Evolutionary conservation across 352 stramenopile species (phyloP), one percentile per base, ranked within the genome.

Genomic region (Phytophthora gonapodyides): DNA sequence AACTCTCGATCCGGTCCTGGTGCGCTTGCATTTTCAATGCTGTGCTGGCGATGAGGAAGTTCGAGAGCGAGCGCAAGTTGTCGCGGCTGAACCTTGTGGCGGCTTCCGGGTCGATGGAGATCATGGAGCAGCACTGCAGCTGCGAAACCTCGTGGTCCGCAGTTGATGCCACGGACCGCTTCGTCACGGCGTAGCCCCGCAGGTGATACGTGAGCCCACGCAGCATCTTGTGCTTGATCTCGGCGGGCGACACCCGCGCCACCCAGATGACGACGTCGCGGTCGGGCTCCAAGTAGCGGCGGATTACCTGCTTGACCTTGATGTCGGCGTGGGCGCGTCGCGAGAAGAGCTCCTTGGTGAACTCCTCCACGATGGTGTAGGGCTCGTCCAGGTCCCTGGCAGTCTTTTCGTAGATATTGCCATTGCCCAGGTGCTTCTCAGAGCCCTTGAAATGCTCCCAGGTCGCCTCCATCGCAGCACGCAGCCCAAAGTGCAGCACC

Each of bases 1-100:
- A 44, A 34, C 71, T 81, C 33, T 83, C 75, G 13, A 83, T 79
- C 41, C 69, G 66, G 15, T 83, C 61, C 37, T 75, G 69, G 40
- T 60, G 71, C 19, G 57, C 51, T 19, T 65, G 68, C 34, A 80
- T 61, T 10, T 64, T 80, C 13, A 62, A 61, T 5, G 67, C 58
- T 16, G 60, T 64, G 24, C 61, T 63, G 34, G 64, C 69, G 21
- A 83, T 67, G 31, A 80, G 53, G 50, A 80, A 78, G 30, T 80
- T 64, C 1, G 69, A 77, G 37, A 80, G 33, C 1, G 68, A 49
- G 19, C 50, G 64, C 3, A 80, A 38, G 24, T 64, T 67, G 3
- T 64, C 60, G 15, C 45, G 41, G 30, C 64, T 48, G 49, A 65
- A 69, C 7, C 30, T 62, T 11, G 43, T 47, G 1, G 59, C 59